A percentile compares a stretch with the other conserved stretches of the same genome.
Conservation (phyloP, 306 rosid species). For the Ormosia semicastrata region DNA sequence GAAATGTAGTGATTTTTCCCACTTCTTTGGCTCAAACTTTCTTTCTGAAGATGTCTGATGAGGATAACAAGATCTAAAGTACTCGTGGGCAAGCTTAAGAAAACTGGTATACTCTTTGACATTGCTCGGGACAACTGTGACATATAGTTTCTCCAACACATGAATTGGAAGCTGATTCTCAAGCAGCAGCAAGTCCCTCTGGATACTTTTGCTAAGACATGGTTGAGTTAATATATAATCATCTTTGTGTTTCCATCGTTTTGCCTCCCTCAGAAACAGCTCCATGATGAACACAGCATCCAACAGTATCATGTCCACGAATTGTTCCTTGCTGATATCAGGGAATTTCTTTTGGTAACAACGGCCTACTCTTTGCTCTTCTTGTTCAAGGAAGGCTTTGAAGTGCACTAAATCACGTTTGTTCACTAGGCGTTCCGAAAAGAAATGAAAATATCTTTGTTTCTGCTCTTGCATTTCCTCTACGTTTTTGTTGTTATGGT, state of each 20-base stretch:
- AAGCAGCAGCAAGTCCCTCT: constrained; percentile 41
- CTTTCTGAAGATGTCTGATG: neutral
- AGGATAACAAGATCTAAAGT: constrained; percentile 23
- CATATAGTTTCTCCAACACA: constrained; percentile 36
- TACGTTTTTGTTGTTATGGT: constrained; percentile 19
- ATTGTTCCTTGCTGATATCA: neutral
- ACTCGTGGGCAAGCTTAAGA: constrained; percentile 20
- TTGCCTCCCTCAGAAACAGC: constrained; percentile 30
- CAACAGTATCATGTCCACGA: constrained; percentile 30
- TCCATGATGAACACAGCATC: constrained; percentile 39
- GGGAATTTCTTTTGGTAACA: constrained; percentile 23
- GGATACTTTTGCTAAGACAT: constrained; percentile 41
- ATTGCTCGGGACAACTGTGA: constrained; percentile 2
- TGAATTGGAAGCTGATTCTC: constrained; percentile 61
- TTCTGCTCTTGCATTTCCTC: constrained; percentile 39
- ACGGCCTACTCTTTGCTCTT: constrained; percentile 2
- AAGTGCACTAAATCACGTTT: neutral
- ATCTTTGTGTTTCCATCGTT: neutral
- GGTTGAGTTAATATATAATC: constrained; percentile 39
- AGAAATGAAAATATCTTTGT: constrained; percentile 12
- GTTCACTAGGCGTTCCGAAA: neutral
- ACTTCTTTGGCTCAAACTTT: neutral
- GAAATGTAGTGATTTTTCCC: constrained; percentile 38
- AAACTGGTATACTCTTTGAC: neutral
- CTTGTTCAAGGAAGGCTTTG: constrained; percentile 6